Conservation (phyloP, 2,329 filamentous ascomycete genomes). For the Aureobasidium sp. region DNA sequence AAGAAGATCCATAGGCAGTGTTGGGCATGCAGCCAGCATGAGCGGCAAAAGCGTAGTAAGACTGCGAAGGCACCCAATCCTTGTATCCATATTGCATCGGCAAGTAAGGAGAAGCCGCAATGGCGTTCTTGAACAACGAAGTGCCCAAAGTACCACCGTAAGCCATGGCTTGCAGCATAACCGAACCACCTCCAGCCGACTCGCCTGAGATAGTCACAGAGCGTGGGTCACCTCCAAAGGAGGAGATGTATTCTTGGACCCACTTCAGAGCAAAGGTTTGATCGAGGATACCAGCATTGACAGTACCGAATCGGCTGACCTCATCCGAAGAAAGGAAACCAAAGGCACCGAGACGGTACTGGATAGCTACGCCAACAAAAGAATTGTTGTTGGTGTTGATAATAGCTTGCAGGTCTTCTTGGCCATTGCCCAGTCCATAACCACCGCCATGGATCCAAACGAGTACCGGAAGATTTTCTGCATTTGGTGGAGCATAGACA, state of each 20-base stretch:
- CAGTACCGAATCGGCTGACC: conserved; percentile 26
- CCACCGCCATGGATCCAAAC: conserved; percentile 39
- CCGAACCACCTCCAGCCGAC: conserved; percentile 30
- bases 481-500: conserved; percentile 33
- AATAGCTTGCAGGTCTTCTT: conserved; percentile 29
- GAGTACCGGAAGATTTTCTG: conserved; percentile 33
- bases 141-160: conserved; percentile 19
- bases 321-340: conserved; percentile 34
- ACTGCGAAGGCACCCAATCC: conserved; percentile 34
- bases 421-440: conserved; percentile 29
- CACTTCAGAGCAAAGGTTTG: conserved; percentile 43
- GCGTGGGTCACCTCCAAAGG: conserved; percentile 37
- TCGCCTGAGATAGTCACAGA: conserved; percentile 36
- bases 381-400: conserved; percentile 40
- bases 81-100: conserved; percentile 44
- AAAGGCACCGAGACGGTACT: conserved; percentile 34
- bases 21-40: conserved; percentile 31
- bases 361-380: conserved; percentile 19
- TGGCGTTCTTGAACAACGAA: conserved; percentile 22
- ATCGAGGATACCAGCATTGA: conserved; percentile 37
- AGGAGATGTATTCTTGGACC: conserved; percentile 39
- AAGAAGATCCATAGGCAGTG: conserved; percentile 24
- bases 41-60: conserved; percentile 39
- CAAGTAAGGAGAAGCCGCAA: conserved; percentile 41
- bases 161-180: conserved; percentile 30